These are phyloP conservation scores for Fusarium annulatum DNA, from an alignment of 2,329 filamentous ascomycete species.

Conservation along the genomic window DNA sequence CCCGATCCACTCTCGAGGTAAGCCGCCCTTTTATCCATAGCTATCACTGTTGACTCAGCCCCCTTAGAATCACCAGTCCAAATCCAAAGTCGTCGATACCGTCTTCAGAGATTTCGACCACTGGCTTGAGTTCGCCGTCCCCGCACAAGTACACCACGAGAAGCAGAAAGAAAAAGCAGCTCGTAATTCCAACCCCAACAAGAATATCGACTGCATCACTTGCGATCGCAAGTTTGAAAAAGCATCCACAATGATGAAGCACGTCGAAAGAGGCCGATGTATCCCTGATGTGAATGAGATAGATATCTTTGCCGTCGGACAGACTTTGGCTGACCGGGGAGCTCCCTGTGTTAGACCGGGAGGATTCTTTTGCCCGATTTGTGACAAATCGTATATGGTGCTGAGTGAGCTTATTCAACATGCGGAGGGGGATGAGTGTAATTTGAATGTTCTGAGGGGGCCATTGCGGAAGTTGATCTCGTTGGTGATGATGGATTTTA, in stretches of 20 bases:
- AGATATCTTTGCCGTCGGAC: background rate
- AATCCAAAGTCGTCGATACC: background rate
- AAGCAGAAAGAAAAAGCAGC: background rate
- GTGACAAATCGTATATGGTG: background rate
- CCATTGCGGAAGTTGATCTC: background rate
- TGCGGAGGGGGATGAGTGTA: background rate
- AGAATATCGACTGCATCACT: background rate
- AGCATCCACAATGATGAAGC: background rate
- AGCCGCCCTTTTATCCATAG: too few relatives aligned
- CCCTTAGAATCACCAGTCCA: background rate
- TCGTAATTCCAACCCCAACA: background rate
- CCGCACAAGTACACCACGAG: background rate
- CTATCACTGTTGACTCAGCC: too few relatives aligned
- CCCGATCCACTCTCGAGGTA: background rate
- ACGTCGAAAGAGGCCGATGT: background rate
- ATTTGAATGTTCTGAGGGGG: background rate
- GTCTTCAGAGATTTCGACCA: background rate
- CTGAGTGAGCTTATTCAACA: background rate
- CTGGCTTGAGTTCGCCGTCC: background rate
- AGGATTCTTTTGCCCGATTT: background rate
- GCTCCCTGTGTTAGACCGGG: background rate
- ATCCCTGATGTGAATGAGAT: rapidly evolving
- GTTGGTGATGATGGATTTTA: background rate
- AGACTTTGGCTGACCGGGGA: background rate
- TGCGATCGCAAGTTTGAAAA: background rate